phyloP scores from a whole-genome alignment of 2,329 filamentous ascomycete species.

The Epichloe sp. region DNA sequence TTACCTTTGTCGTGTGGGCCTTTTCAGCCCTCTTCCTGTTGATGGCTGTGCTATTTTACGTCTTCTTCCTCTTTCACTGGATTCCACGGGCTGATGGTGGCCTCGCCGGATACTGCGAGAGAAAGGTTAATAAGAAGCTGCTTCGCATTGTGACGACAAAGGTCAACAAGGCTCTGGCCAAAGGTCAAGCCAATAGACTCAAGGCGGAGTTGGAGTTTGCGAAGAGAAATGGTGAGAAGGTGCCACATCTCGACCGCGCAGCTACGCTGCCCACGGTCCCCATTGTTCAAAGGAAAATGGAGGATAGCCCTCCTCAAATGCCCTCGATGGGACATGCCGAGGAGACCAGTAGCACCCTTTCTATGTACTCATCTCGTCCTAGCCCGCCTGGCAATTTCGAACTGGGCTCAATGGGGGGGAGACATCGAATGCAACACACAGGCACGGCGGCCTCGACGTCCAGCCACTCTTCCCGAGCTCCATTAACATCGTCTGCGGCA shows the following conservation, averaged over 20 bases:
- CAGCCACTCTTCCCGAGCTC: slow-evolving; percentile 52
- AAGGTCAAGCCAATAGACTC: slow-evolving; percentile 51
- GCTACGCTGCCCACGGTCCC: slow-evolving; percentile 56
- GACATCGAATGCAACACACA: slow-evolving; percentile 33
- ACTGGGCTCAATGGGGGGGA: slow-evolving; percentile 38
- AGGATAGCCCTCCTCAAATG: slow-evolving; percentile 42
- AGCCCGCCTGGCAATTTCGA: slow-evolving; percentile 40
- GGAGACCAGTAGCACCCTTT: slow-evolving; percentile 48
- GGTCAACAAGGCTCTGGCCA: slow-evolving; percentile 77
- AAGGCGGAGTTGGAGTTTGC: slow-evolving; percentile 37
- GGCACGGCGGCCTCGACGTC: slow-evolving; percentile 42
- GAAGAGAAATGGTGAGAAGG: slow-evolving; percentile 39
- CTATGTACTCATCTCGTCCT: slow-evolving; percentile 47
- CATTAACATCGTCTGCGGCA: slow-evolving; percentile 45
- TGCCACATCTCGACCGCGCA: slow-evolving; percentile 34
- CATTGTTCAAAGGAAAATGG: slow-evolving; percentile 19
- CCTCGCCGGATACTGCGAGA: slow-evolving; percentile 73
- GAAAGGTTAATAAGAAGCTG: slow-evolving; percentile 79
- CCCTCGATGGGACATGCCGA: slow-evolving; percentile 46
- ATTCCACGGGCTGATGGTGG: slow-evolving; percentile 73
- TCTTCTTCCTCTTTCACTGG: slow-evolving; percentile 85
- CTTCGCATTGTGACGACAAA: slow-evolving; percentile 74
- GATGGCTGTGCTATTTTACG: slow-evolving; percentile 64
- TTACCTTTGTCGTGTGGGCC: slow-evolving; percentile 81
- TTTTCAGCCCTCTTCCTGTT: slow-evolving; percentile 65